These are phyloP conservation scores for Ascoidea asiatica DNA, from an alignment of 805 yeast species.

Conservation along the genomic window DNA sequence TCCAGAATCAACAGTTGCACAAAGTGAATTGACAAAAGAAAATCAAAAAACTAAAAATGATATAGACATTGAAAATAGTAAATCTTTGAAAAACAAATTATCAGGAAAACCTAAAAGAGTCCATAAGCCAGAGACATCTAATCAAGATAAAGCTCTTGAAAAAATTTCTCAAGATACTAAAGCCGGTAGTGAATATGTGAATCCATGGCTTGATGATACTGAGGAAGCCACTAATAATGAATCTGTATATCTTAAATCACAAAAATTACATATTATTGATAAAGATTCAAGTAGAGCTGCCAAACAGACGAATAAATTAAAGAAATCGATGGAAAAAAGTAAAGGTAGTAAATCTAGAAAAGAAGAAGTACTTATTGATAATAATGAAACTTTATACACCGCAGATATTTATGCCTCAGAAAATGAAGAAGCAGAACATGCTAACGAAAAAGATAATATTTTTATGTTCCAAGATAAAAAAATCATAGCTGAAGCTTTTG, in stretches of 20 bases:
- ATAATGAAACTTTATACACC: slow-evolving; percentile 10
- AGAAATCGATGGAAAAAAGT: slow-evolving; percentile 18
- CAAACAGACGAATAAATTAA: slow-evolving; percentile 33
- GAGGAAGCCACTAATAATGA: slow-evolving; percentile 16
- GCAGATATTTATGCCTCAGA: slow-evolving; percentile 16
- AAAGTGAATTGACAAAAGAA: slow-evolving; percentile 20
- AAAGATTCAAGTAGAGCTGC: slow-evolving; percentile 33
- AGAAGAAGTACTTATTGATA: slow-evolving; percentile 15
- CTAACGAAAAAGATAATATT: slow-evolving; percentile 21
- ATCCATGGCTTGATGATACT: slow-evolving; percentile 37
- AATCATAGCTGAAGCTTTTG: slow-evolving; percentile 82
- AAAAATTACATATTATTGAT: slow-evolving; percentile 33
- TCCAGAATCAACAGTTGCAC: slow-evolving; percentile 32
- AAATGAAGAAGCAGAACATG: slow-evolving; percentile 34
- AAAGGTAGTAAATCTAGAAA: slow-evolving; percentile 4
- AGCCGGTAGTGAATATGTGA: slow-evolving; percentile 10
- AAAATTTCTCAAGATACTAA: background rate
- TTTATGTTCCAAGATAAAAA: slow-evolving; percentile 67
- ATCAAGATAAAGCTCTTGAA: slow-evolving; percentile 4
- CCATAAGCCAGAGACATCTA: no score
- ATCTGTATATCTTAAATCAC: slow-evolving; percentile 23
- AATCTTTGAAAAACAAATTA: slow-evolving; percentile 29
- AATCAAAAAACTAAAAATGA: slow-evolving; percentile 28
- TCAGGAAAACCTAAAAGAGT: slow-evolving; percentile 13
- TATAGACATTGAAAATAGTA: slow-evolving; percentile 34